phyloP scores from a whole-genome alignment of 208 protist genomes.

The Wallacemonas collosoma region DNA sequence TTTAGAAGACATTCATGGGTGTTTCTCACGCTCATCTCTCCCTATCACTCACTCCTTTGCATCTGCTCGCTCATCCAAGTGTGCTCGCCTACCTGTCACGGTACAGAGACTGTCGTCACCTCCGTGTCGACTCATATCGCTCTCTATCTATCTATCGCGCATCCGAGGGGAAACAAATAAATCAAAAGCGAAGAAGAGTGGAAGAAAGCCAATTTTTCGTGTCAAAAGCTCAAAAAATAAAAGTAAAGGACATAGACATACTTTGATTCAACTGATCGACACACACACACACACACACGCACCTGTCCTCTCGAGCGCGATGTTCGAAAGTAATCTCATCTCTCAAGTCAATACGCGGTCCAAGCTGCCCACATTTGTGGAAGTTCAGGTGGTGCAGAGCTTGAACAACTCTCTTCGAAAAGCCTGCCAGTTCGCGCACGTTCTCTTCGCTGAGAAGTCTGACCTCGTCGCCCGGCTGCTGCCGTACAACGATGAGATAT shows the following conservation, averaged over 20 bases:
- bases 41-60: no score
- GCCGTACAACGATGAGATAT: constrained; percentile 75
- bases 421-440: constrained; percentile 66
- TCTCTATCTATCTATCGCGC: constrained; percentile 10
- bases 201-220: no score
- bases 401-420: constrained; percentile 56
- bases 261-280: not conserved
- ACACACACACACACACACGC: not conserved
- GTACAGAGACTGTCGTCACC: no score
- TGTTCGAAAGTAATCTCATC: constrained; percentile 82
- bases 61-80: no score
- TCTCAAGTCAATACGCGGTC: constrained; percentile 74
- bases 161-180: not conserved
- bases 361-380: constrained; percentile 75
- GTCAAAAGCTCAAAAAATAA: constrained; percentile 9
- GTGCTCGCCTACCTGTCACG: no score
- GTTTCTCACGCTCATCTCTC: no score
- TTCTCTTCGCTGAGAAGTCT: constrained; percentile 56
- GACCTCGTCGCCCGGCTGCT: constrained; percentile 33
- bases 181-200: not conserved
- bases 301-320: constrained; percentile 12
- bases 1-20: no score
- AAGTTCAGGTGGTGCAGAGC: constrained; percentile 60
- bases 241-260: not conserved
- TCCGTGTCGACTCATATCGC: not conserved